Conservation (phyloP, 2,329 filamentous ascomycete genomes). For the Hypoxylon sp. region DNA sequence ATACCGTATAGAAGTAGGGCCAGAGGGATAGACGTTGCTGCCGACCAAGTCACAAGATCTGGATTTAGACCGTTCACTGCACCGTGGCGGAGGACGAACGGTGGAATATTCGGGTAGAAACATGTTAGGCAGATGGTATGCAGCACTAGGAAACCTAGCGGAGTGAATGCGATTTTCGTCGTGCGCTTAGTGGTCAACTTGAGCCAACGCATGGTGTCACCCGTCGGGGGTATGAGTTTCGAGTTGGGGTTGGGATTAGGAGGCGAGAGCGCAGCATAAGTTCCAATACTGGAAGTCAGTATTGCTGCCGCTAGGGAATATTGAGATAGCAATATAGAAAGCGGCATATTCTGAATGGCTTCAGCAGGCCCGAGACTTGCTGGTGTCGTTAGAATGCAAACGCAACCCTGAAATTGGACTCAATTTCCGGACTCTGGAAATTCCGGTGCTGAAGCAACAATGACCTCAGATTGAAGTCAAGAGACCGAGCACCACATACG, state of each 20-base stretch:
- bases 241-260: conserved; percentile 54
- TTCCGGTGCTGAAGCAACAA: neutral
- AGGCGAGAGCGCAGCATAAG: conserved; percentile 53
- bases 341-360: neutral
- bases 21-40: conserved; percentile 55
- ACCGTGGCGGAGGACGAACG: conserved; percentile 51
- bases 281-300: conserved; percentile 50
- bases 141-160: conserved; percentile 48
- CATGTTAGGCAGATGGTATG: conserved; percentile 45
- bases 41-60: conserved; percentile 57
- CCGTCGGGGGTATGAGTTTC: conserved; percentile 23
- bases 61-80: conserved; percentile 54
- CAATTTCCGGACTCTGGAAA: neutral
- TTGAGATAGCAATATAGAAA: conserved; percentile 27
- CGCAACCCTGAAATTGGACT: neutral
- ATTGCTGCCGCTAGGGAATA: conserved; percentile 45
- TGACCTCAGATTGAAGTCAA: neutral
- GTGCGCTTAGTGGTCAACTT: conserved; percentile 51
- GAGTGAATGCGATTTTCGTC: conserved; percentile 44
- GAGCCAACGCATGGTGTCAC: conserved; percentile 36
- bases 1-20: conserved; percentile 54
- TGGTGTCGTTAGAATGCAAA: neutral
- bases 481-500: neutral
- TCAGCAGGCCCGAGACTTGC: neutral
- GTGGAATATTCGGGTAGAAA: conserved; percentile 47